Evolutionary conservation across 805 yeast species (phyloP).

Genomic region (Pichia sporocuriosa): DNA sequence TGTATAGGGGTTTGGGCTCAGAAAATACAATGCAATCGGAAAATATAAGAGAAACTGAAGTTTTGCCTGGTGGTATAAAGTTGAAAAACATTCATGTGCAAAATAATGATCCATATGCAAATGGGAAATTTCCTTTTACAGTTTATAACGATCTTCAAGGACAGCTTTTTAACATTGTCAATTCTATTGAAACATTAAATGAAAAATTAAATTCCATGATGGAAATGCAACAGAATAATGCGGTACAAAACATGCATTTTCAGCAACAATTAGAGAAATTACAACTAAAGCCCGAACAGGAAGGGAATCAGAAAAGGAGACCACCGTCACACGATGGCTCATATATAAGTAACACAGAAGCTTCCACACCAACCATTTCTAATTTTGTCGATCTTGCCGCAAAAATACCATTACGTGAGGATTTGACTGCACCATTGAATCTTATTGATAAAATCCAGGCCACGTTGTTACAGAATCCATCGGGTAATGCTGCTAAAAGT

Average conservation of each 20-base stretch:
- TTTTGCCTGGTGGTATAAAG: not conserved
- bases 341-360: not conserved
- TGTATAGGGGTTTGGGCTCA: conserved; percentile 13
- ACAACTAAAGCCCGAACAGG: not conserved
- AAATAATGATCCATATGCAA: not conserved
- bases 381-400: conserved; percentile 6
- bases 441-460: conserved; percentile 28
- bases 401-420: conserved; percentile 11
- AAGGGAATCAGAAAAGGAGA: not conserved
- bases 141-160: not conserved
- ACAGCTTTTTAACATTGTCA: not conserved
- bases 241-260: not conserved
- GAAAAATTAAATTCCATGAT: not conserved
- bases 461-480: conserved; percentile 18
- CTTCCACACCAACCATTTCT: not conserved
- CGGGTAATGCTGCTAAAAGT: conserved; percentile 19
- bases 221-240: conserved; percentile 1
- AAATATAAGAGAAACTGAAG: not conserved
- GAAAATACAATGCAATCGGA: not conserved
- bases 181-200: not conserved
- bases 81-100: too few species aligned
- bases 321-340: conserved; percentile 3
- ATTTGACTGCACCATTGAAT: conserved; percentile 26
- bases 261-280: not conserved
- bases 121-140: not conserved